These are phyloP conservation scores for Colletotrichum echinochloae DNA, from an alignment of 2,329 filamentous ascomycete genomes.

Conservation along the genomic window DNA sequence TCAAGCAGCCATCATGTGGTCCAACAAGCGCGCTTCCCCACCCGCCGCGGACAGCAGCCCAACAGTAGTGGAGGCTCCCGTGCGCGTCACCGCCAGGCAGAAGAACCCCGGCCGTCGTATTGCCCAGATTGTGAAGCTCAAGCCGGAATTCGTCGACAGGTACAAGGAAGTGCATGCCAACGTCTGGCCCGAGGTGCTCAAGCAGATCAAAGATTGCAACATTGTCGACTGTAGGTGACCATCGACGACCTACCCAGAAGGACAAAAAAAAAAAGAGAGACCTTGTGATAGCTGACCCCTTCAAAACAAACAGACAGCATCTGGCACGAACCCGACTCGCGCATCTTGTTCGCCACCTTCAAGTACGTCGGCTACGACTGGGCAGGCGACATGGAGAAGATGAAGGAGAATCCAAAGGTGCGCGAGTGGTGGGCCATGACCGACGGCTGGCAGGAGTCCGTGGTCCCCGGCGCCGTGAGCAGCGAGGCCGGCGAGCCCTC, in stretches of 20 bases:
- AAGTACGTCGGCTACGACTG: conserved; percentile 83
- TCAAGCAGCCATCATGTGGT: conserved; percentile 27
- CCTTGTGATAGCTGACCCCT: not conserved
- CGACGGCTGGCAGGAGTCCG: conserved; percentile 77
- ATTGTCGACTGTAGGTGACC: conserved; percentile 75
- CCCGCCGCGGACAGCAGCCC: conserved; percentile 29
- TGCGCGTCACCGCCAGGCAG: conserved; percentile 41
- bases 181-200: conserved; percentile 82
- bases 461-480: conserved; percentile 69
- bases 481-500: conserved; percentile 69
- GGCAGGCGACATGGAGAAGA: conserved; percentile 79
- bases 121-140: conserved; percentile 79
- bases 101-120: conserved; percentile 66
- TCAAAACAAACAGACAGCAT: conserved; percentile 73
- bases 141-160: conserved; percentile 71
- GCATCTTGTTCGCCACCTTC: conserved; percentile 79
- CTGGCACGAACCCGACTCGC: conserved; percentile 72
- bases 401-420: conserved; percentile 79
- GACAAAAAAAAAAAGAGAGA: too few relatives aligned
- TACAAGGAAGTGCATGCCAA: conserved; percentile 81
- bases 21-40: conserved; percentile 34
- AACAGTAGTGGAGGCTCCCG: conserved; percentile 29
- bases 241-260: too few relatives aligned
- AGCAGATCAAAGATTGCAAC: conserved; percentile 80
- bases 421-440: conserved; percentile 87